Percentiles rank a stretch among this genome's conserved stretches.
These are phyloP conservation scores for Eimeria maxima DNA, from an alignment of 169 alveolate species.

Conservation along the genomic window DNA sequence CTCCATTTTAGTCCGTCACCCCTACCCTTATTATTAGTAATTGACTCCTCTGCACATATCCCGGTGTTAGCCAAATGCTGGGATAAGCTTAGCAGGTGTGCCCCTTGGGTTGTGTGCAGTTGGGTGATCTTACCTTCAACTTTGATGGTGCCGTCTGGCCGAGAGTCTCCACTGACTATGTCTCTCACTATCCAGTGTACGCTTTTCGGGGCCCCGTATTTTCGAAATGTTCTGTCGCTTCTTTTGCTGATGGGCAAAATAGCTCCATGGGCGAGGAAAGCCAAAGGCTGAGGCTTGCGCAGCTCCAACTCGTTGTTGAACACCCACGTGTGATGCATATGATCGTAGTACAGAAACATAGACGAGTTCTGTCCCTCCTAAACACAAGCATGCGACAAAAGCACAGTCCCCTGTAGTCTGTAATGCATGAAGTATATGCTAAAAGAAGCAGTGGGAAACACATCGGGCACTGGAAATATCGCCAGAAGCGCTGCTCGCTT, in stretches of 20 bases:
- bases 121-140: slow-evolving; percentile 21
- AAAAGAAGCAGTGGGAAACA: neutral
- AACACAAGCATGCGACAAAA: neutral
- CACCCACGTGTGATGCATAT: slow-evolving; percentile 81
- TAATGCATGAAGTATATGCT: neutral
- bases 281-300: slow-evolving; percentile 53
- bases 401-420: neutral
- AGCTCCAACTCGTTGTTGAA: slow-evolving; percentile 71
- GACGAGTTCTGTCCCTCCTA: slow-evolving; percentile 28
- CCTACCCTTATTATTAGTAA: neutral
- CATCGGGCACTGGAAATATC: neutral
- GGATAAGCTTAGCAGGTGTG: neutral
- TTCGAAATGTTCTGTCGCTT: neutral
- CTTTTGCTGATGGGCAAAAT: slow-evolving; percentile 59
- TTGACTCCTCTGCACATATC: neutral
- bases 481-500: neutral
- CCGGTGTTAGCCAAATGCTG: neutral
- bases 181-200: slow-evolving; percentile 82
- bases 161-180: neutral
- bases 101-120: neutral
- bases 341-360: slow-evolving; percentile 69
- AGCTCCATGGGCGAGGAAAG: slow-evolving; percentile 80
- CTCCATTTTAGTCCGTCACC: neutral
- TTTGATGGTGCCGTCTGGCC: slow-evolving; percentile 38
- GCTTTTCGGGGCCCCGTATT: slow-evolving; percentile 73